phyloP scores from a whole-genome alignment of 345 rosid genomes.

The Populus nigra region DNA sequence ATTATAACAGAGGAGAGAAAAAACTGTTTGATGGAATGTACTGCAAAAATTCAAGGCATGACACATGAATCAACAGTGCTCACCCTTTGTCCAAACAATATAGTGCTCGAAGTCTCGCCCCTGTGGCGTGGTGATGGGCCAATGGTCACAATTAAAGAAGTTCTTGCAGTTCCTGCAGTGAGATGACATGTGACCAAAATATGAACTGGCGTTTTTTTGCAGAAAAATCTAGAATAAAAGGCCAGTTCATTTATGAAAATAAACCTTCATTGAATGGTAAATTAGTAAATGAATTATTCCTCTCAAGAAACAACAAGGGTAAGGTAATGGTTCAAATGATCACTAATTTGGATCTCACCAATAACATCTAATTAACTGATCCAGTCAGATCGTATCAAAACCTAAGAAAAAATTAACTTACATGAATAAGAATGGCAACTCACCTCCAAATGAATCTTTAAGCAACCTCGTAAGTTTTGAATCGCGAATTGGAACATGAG shows the following conservation, averaged over 20 bases:
- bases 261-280: conserved; percentile 4
- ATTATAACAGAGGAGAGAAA: neutral
- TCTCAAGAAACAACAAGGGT: neutral
- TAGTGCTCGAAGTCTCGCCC: conserved; percentile 39
- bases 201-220: conserved; percentile 4
- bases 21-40: neutral
- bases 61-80: neutral
- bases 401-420: neutral
- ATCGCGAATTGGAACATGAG: conserved; percentile 41
- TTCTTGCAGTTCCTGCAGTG: conserved; percentile 37
- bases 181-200: conserved; percentile 9
- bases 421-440: conserved; percentile 24
- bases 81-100: conserved; percentile 39
- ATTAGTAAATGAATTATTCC: neutral
- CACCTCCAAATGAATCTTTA: conserved; percentile 40
- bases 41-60: neutral
- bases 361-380: conserved; percentile 4
- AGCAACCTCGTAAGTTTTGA: conserved; percentile 36
- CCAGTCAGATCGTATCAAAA: conserved; percentile 13
- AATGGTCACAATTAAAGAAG: conserved; percentile 32
- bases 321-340: neutral
- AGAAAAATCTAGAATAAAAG: neutral
- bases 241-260: neutral
- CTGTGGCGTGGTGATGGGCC: conserved; percentile 39
- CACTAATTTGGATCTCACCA: neutral